Evolutionary conservation across 73 alveolate genomes (phyloP), one percentile per base, ranked within the genome.

Genomic region (Paramecium tetraurelia): DNA sequence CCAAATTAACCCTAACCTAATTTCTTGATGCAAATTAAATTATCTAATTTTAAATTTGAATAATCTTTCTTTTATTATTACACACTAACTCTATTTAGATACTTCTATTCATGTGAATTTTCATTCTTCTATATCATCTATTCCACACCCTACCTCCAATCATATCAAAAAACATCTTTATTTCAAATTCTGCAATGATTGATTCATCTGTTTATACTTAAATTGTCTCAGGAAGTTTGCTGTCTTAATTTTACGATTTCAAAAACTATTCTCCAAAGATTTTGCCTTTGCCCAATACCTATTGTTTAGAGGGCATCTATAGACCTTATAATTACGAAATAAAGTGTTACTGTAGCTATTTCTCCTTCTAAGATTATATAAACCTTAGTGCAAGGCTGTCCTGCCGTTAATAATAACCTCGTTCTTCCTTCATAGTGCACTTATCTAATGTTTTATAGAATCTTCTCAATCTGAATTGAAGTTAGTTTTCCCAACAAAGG

Each of bases 1-100:
- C 97, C 97, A 43, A 94, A 94, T 83, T 88, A 80, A 2, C 97
- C 97, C 14, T 71, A 70, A 16, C 97, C 97, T 36, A 94, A 71
- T 36, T 88, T 89, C 44, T 94, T 92, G 2, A 94, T 85, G 21
- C 57, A 48, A n/a, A 85, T 85, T 29, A 94, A 85, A 63, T 94
- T 94, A 24, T 93, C 93, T 85, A 94, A 84, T 63, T 83, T 89
- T 22, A 94, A 83, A 59, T 93, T 48, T 4, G 86, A 59, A 38
- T 35, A 86, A 71, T 92, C 93, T 86, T 27, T 59, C 20, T 89
- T 89, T 33, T 43, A 43, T n/a, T 41, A 20, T 27, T 41, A 11
- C 16, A 22, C 89, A 46, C 94, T 89, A n/a, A 57, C n/a, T 33
- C 75, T 70, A 29, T 71, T 89, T 58, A 89, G 40, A 46, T 80